phyloP scores from a whole-genome alignment of 768 basidiomycete species.

The Pisolithus microcarpus region DNA sequence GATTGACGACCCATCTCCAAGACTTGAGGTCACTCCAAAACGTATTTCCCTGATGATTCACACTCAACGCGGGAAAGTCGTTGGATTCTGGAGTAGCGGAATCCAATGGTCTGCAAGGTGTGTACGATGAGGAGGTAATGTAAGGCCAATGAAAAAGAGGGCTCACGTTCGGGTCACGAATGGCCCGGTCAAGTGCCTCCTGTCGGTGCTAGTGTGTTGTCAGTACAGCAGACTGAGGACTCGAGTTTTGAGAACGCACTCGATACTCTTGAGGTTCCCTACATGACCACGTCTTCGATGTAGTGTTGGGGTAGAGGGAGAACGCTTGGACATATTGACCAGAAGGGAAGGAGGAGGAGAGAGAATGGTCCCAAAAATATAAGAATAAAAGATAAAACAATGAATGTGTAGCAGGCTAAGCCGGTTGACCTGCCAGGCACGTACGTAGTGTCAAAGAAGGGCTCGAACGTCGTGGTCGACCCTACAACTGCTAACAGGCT shows the following conservation, averaged over 20 bases:
- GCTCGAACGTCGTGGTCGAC: not conserved
- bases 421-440: no score
- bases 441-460: not conserved
- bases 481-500: not conserved
- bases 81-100: constrained; percentile 31
- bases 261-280: constrained; percentile 14
- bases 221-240: constrained; percentile 1
- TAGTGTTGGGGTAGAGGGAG: not conserved
- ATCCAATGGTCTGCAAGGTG: constrained; percentile 31
- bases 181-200: constrained; percentile 50
- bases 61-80: constrained; percentile 23
- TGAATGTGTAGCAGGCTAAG: not conserved
- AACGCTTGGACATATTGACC: constrained; percentile 1
- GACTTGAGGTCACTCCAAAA: constrained; percentile 48
- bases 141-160: not conserved
- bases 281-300: constrained; percentile 7
- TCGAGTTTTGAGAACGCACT: constrained; percentile 16
- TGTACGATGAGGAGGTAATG: not conserved
- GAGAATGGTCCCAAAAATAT: no score
- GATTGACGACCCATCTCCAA: constrained; percentile 67
- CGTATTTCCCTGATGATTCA: constrained; percentile 21
- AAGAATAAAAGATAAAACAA: not conserved
- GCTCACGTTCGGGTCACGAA: constrained; percentile 60
- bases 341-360: not conserved
- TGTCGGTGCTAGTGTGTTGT: constrained; percentile 38